Base-by-base conservation (phyloP, 176 grass and related monocot species). In the Triticum monococcum region DNA sequence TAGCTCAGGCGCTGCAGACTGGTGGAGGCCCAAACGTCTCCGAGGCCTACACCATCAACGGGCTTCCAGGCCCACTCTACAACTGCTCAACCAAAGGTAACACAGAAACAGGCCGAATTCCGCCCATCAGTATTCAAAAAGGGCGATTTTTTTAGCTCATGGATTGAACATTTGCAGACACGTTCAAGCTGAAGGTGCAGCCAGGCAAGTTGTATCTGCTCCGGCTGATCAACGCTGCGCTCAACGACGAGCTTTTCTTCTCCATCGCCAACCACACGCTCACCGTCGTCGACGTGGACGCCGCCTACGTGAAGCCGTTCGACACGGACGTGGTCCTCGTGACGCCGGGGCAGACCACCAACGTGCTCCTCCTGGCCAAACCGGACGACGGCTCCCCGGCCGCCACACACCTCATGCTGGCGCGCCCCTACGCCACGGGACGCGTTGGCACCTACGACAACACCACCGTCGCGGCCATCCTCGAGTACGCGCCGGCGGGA, bases 231-330 rank as follows among this genome's bases (percentile, higher is more conserved):
- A 94, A 94, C 89, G 92, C 92, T 32, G 92, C 89, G 74, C 84
- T 94, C 84, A 94, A 94, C 66, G 85, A 91, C 18, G 89, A 94
- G 59, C 87, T 91, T 46, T 91, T 89, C 92, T 91, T 91, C 84
- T 86, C 89, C 12, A 66, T 94, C 37, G 89, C 89, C 36, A 85
- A 89, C 87, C 92, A 94, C 87, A 91, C 77, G 13, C 89, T 94
- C 38, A 91, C 92, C 84, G 81, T 94, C 1, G 87, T 94, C 9
- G 92, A 94, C 23, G 89, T 87, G 2, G 92, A 91, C 50, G 92
- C 87, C 37, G 1, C 85, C 56, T 89, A 94, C 67, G 89, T 91
- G 3, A 94, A 94, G 84, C 92, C 95, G 7, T 90, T 94, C 57
- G 59, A 87, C 33, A 90, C 90, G 13, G 71, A 92, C 23, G n/a